Conservation (phyloP, 73 alveolate species). For the Tetrahymena thermophila region DNA sequence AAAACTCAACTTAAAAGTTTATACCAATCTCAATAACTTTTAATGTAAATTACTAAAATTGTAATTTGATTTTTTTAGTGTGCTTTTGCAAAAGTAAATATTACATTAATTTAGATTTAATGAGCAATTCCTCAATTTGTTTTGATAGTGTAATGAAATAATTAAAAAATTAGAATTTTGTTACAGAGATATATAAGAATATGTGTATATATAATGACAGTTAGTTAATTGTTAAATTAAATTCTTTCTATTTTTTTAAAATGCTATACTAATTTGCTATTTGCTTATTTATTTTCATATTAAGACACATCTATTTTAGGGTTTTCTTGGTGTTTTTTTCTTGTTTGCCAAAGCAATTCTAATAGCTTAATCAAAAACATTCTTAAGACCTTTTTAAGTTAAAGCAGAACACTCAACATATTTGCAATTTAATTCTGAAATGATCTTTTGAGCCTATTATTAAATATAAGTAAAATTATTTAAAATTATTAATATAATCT, state of each 20-base stretch:
- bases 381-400: constrained; percentile 35
- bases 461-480: not conserved
- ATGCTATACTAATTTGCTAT: too few relatives aligned
- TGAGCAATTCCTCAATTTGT: too few relatives aligned
- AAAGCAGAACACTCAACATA: constrained; percentile 44
- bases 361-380: constrained; percentile 22
- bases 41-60: too few relatives aligned
- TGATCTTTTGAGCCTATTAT: constrained; percentile 12
- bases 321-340: not conserved
- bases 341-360: not conserved
- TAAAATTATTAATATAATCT: not conserved
- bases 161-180: too few relatives aligned
- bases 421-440: not conserved
- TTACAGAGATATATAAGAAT: not conserved
- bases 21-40: too few relatives aligned
- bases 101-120: too few relatives aligned
- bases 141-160: not conserved
- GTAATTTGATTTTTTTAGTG: too few relatives aligned
- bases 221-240: not conserved
- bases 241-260: too few relatives aligned
- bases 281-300: not conserved
- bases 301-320: not conserved
- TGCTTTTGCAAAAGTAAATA: too few relatives aligned
- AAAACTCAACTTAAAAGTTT: too few relatives aligned
- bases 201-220: not conserved